These are phyloP conservation scores for Jamesozyma rosinii DNA, from an alignment of 805 yeast genomes.

Conservation along the genomic window DNA sequence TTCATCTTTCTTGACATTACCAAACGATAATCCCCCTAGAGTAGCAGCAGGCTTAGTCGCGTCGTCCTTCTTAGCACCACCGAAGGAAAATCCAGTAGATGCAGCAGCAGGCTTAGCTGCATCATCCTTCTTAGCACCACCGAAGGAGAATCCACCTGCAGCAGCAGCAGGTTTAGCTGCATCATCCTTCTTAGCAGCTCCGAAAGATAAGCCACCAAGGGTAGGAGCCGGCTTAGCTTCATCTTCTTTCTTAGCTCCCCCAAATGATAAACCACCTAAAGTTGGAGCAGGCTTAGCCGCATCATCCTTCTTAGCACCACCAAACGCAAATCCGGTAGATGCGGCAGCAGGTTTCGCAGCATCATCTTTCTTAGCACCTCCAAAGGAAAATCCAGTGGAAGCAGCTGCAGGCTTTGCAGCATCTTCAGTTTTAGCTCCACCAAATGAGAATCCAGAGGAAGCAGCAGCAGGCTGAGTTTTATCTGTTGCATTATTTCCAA, in stretches of 20 bases:
- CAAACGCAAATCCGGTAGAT: constrained; percentile 2
- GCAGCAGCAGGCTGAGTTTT: neutral
- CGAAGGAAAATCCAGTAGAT: constrained; percentile 8
- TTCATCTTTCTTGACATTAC: constrained; percentile 6
- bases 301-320: neutral
- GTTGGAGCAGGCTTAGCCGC: neutral
- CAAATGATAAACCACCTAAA: neutral
- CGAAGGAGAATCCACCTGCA: neutral
- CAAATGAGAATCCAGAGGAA: constrained; percentile 14
- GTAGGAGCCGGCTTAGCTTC: neutral
- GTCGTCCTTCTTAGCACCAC: neutral
- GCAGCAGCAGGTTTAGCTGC: neutral
- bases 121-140: neutral
- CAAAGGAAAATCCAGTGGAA: constrained; percentile 8
- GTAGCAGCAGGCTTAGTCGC: constrained; percentile 1
- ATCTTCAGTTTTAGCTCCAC: neutral
- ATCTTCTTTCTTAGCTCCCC: neutral
- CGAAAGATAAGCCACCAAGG: neutral
- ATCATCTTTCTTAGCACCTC: neutral
- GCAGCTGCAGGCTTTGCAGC: constrained; percentile 7
- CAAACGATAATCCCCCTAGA: constrained; percentile 19
- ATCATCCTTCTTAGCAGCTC: neutral
- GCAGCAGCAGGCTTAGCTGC: constrained; percentile 7
- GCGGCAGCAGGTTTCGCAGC: constrained; percentile 1
- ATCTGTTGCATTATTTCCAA: neutral